Base-by-base conservation (phyloP, 2,329 filamentous ascomycete species). In the Diaporthe citriasiana region DNA sequence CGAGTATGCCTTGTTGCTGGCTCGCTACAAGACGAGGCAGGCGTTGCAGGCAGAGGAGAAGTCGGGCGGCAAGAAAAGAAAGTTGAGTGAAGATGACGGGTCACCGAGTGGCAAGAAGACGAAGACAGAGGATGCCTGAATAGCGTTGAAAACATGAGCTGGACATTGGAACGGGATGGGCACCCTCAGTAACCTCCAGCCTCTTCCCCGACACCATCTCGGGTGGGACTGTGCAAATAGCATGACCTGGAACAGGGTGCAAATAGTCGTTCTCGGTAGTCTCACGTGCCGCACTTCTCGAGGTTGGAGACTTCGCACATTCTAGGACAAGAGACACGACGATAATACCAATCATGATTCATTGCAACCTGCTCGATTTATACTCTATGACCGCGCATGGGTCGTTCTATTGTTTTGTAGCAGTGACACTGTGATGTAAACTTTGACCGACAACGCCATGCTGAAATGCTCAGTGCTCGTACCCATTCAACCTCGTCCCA, bases 1-100 rank as follows among this genome's bases (percentile, higher is more conserved):
- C 68, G 93, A 95, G 77, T 96, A 95, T 81, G 89, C 89, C n/a
- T 87, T 90, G 70, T 84, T 95, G 53, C 82, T 96, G 50, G 82
- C 83, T 22, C 83, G 84, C 66, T 81, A 82, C 50, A 86, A 89
- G 70, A 82, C 83, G n/a, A 80, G 79, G 33, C 79, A 82, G 69
- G 47, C 45, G n/a, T 4, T 68, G 47, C 79, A 84, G 69, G 77
- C 79, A 71, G 72, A 69, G 25, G 68, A 76, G 71, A 40, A 71
- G 47, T 63, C 63, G 25, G 65, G 82, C 45, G 82, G 83, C 7
- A 90, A 90, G 55, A 73, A 73, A 83, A 83, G 89, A 60, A 89
- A 87, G 79, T 75, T 84, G 30, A 80, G 80, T 8, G 79, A 74
- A 3, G 78, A 76, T 66, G 65, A 77, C 33, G 42, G 79, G 75